phyloP scores from a whole-genome alignment of 2,329 filamentous ascomycete species.

The Pseudopyrenochaeta lycopersici region DNA sequence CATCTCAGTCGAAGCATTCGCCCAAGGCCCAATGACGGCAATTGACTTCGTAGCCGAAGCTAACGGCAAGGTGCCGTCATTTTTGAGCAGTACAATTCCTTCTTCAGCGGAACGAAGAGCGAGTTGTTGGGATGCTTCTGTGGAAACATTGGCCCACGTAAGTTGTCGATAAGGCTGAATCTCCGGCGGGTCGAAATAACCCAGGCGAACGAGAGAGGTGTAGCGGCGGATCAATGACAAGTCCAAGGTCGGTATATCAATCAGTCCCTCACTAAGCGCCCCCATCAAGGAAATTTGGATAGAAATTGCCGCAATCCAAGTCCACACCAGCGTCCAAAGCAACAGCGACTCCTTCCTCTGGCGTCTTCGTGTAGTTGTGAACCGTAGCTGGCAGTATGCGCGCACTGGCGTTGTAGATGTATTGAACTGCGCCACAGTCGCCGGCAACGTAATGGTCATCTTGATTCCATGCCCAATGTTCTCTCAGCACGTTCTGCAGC shows the following conservation, averaged over 20 bases:
- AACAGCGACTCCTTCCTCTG: slow-evolving; percentile 36
- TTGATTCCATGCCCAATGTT: slow-evolving; percentile 71
- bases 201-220: slow-evolving; percentile 63
- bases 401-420: no score
- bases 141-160: slow-evolving; percentile 56
- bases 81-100: slow-evolving; percentile 62
- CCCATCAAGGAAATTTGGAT: slow-evolving; percentile 31
- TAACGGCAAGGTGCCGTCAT: slow-evolving; percentile 61
- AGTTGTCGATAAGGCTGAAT: slow-evolving; percentile 35
- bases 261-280: slow-evolving; percentile 23
- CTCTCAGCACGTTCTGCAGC: slow-evolving; percentile 69
- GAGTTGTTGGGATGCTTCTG: slow-evolving; percentile 62
- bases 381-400: no score
- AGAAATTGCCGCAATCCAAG: slow-evolving; percentile 32
- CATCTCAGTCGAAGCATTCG: slow-evolving; percentile 63
- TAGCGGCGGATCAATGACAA: slow-evolving; percentile 63
- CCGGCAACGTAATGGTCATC: slow-evolving; percentile 70
- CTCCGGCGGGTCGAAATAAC: slow-evolving; percentile 53
- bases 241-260: slow-evolving; percentile 58
- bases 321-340: slow-evolving; percentile 39
- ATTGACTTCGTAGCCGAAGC: slow-evolving; percentile 53
- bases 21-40: slow-evolving; percentile 68
- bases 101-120: slow-evolving; percentile 63
- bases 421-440: slow-evolving; percentile 70
- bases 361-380: slow-evolving; percentile 49